These are phyloP conservation scores for Euphorbia celastroides DNA, from an alignment of 441 rosid species.

Conservation along the genomic window DNA sequence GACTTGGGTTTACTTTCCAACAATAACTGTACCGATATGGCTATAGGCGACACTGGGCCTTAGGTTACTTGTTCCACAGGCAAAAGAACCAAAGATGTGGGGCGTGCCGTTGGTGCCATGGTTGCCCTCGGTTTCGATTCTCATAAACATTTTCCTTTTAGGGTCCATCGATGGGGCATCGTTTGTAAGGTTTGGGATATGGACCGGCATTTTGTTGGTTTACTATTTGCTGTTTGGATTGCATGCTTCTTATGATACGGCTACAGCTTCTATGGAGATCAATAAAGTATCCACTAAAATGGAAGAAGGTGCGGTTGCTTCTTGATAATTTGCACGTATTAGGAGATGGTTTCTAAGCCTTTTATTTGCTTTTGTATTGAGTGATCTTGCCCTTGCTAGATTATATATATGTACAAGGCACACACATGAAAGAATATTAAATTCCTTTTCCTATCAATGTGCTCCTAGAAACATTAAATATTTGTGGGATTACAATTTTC, in stretches of 20 bases:
- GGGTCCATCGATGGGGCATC: constrained; percentile 61
- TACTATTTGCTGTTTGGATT: constrained; percentile 68
- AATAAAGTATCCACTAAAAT: neutral
- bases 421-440: too few species aligned
- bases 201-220: constrained; percentile 48
- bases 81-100: constrained; percentile 63
- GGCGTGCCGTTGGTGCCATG: constrained; percentile 83
- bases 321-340: neutral
- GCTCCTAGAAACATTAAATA: too few species aligned
- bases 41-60: constrained; percentile 40
- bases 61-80: constrained; percentile 46
- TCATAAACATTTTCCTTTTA: constrained; percentile 58
- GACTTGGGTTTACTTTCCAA: too few species aligned
- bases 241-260: constrained; percentile 76
- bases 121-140: constrained; percentile 69
- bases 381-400: neutral
- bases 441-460: too few species aligned
- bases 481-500: too few species aligned
- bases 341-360: neutral
- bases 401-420: neutral
- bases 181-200: constrained; percentile 46
- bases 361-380: neutral
- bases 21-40: constrained; percentile 61
- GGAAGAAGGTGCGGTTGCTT: neutral
- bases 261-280: constrained; percentile 18